Conservation (phyloP, 2,329 filamentous ascomycete species). For the Nigrospora oryzae region DNA sequence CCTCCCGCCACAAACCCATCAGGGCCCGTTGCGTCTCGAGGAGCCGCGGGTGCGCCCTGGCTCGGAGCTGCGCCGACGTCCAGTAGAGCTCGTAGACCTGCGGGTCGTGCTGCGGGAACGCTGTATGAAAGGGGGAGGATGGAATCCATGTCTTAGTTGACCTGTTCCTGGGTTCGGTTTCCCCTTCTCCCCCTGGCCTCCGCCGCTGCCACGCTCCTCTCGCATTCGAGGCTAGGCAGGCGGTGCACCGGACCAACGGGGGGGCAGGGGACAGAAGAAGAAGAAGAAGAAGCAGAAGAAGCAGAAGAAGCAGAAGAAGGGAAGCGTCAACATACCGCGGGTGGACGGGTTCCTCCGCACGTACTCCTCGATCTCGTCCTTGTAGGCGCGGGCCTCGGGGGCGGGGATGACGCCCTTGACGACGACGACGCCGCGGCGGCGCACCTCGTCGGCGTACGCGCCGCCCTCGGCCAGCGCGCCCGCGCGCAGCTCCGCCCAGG, state of each 20-base stretch:
- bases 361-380: constrained; percentile 57
- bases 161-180: no score
- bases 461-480: constrained; percentile 18
- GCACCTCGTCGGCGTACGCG: constrained; percentile 37
- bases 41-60: constrained; percentile 58
- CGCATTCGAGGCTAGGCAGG: no score
- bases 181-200: no score
- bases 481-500: constrained; percentile 33
- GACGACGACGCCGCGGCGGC: constrained; percentile 54
- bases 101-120: constrained; percentile 58
- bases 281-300: not conserved
- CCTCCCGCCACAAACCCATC: constrained; percentile 54
- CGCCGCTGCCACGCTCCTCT: no score
- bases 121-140: constrained; percentile 22
- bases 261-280: not conserved
- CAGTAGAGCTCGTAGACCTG: constrained; percentile 73
- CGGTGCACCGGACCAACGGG: no score
- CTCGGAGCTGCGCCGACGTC: constrained; percentile 59
- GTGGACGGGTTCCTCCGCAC: constrained; percentile 54
- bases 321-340: constrained; percentile 28
- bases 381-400: constrained; percentile 54
- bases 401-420: constrained; percentile 58
- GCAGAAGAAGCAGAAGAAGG: not conserved
- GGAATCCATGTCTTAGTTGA: no score
- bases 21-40: constrained; percentile 53